Evolutionary conservation across 2,329 filamentous ascomycete genomes (phyloP), one percentile per base, ranked within the genome.

Genomic region (Trichoderma semiorbis): DNA sequence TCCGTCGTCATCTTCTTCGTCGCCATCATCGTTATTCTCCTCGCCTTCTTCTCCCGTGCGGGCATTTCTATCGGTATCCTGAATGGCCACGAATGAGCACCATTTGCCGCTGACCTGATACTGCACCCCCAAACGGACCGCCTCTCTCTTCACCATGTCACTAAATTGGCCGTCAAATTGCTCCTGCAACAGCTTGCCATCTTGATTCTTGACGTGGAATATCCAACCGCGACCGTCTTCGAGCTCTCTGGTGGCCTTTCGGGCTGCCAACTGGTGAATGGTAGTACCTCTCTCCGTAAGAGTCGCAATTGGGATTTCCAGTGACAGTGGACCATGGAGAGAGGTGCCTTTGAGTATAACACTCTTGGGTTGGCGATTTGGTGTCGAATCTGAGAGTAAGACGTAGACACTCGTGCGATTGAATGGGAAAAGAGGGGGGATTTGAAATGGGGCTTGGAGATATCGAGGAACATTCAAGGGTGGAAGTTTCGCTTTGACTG

Each of bases 181-280:
- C 6, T 87, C 80, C 50, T 84, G 85, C 21, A 90, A 77, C 0
- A 81, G 76, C 7, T 81, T 80, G 1, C 84, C 84, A 3, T 80
- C 78, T 0, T 77, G 73, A 18, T 85, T 83, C 72, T 84, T 88
- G 11, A 85, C 84, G 18, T 89, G 80, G 60, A 80, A 80, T 43
- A 91, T 80, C 90, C 92, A 93, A 14, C 92, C 91, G 28, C 90
- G 85, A 0, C 89, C 88, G 77, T 92, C 87, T 79, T 94, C 91
- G 0, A 94, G 85, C 74, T 94, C 92, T 61, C 88, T 83, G 18
- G 91, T 84, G 2, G 89, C 89, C 78, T 91, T 92, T 69, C 88
- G 88, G 0, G 90, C 91, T 1, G 91, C 91, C 0, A 94, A 87
- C 75, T 92, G 90, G 77, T 94, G 92, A 55, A 93, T 87, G 0